These are phyloP conservation scores for Paratinospora sagittata DNA, from an alignment of 164 flowering plant species.

Conservation along the genomic window DNA sequence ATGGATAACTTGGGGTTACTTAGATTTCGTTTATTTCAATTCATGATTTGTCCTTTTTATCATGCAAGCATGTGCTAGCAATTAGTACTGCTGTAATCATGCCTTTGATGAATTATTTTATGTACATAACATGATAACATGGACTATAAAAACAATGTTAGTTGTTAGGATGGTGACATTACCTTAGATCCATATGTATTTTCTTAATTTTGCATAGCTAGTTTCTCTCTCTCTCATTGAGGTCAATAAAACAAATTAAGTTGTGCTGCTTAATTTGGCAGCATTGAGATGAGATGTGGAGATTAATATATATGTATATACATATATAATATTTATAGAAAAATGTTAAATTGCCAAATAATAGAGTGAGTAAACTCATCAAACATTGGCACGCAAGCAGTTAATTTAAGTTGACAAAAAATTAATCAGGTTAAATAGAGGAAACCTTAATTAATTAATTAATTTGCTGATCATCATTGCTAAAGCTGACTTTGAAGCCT, in stretches of 20 bases:
- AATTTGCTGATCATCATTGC: background rate
- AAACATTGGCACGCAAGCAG: too few species aligned
- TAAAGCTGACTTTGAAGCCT: background rate
- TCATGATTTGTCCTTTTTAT: constrained; percentile 4
- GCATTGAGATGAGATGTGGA: too few species aligned
- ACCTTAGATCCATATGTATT: background rate
- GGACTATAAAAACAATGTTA: background rate
- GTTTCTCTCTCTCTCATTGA: background rate
- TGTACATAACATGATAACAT: background rate
- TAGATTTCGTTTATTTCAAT: background rate
- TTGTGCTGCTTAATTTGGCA: background rate
- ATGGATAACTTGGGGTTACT: background rate
- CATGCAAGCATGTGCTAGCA: constrained; percentile 29
- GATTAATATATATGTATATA: too few species aligned
- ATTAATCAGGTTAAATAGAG: background rate
- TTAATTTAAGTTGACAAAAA: too few species aligned
- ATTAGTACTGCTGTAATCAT: constrained; percentile 24
- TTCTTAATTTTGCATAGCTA: too few species aligned
- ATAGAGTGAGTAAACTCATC: too few species aligned
- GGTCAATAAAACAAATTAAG: background rate
- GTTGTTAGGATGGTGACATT: constrained; percentile 2
- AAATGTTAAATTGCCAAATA: too few species aligned
- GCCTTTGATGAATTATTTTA: constrained; percentile 6
- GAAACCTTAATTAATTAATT: too few species aligned
- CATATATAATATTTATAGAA: too few species aligned